Base-by-base conservation (phyloP, 2,329 filamentous ascomycete species). In the Microcyclospora pomicola region DNA sequence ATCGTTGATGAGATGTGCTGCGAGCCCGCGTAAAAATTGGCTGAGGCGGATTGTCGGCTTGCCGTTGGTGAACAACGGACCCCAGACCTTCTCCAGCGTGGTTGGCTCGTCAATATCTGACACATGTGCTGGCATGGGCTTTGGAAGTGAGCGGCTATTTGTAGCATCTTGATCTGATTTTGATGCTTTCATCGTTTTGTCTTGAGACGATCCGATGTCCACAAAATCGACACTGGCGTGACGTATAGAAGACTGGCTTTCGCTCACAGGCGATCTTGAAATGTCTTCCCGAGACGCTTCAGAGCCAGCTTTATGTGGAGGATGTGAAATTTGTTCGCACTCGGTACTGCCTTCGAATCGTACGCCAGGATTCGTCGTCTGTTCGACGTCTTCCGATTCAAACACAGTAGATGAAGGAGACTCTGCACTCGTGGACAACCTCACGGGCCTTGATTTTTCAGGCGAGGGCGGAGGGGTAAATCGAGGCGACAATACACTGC, bases 11-110 rank as follows among this genome's bases (percentile, higher is more conserved):
- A 93, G 63, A 54, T 85, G 78, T 38, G 75, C 68, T 10, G 82
- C 83, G 40, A 93, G 65, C 0, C 82, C 82, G 39, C 76, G 68
- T 35, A 92, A 62, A 30, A 91, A 76, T 46, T 86, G 73, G 0
- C 73, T 72, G 12, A 88, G 67, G 36, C 82, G 69, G 34, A 67
- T 59, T 0, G 83, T 87, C 1, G 82, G 75, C 39, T 71, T 68
- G 0, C 78, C 80, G 19, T 67, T 63, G 34, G 81, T 75, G 53
- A 92, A 92, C 2, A 93, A 58, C 9, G 67, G 67, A 5, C 82
- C 80, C 85, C 85, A 93, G 53, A 78, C 77, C 53, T 72, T 73
- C 54, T 87, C 82, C 19, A 81, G 59, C 2, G 72, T 71, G 1
- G 72, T 77, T 43, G 69, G 55, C 42, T 75, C 72, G n/a, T 16